Evolutionary conservation across 2,329 filamentous ascomycete genomes (phyloP), one percentile per base, ranked within the genome.

Genomic region (Aspergillus luchuensis): DNA sequence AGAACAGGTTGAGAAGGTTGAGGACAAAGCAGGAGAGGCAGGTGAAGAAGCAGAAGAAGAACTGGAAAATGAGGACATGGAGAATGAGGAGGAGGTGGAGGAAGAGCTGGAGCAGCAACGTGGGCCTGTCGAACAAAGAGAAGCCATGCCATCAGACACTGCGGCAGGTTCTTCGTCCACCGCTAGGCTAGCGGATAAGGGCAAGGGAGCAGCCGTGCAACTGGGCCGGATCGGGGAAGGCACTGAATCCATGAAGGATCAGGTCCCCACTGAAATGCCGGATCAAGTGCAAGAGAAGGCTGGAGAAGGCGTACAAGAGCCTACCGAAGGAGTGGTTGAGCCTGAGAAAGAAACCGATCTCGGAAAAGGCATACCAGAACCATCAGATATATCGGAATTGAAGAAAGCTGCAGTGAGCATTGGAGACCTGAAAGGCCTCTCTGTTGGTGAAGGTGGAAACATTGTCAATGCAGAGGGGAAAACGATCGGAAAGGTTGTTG

Each of bases 351-450:
- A 19, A 39, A 43, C 11, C 6, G 30, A 17, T 21, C 30, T 38
- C 10, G 30, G 17, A 21, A 8, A 54, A 11, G 23, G n/a, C 13
- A 28, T 47, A 3, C 23, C 28, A 33, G 19, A 36, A 15, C 15
- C 38, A 23, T 5, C 23, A 25, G 47, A 52, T 23, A 28, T 11
- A 4, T 19, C 47, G 21, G 33, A 41, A 6, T 59, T 63, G 0
- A 66, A 69, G 49, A 63, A 69, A 39, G 65, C 64, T 13, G 57
- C 39, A 1, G 17, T 63, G 6, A 41, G 65, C 7, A 65, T 80
- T 2, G 72, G 73, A 8, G 66, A 70, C 1, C 62, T 80, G 43
- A 78, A 79, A 55, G 78, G 78, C 15, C 73, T 78, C 6, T 68
- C 73, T 47, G 71, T 80, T 43, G 66, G 66, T 8, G 72, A 78